phyloP scores from a whole-genome alignment of 1,284 basidiomycete genomes.

The Boletus subluridellus region DNA sequence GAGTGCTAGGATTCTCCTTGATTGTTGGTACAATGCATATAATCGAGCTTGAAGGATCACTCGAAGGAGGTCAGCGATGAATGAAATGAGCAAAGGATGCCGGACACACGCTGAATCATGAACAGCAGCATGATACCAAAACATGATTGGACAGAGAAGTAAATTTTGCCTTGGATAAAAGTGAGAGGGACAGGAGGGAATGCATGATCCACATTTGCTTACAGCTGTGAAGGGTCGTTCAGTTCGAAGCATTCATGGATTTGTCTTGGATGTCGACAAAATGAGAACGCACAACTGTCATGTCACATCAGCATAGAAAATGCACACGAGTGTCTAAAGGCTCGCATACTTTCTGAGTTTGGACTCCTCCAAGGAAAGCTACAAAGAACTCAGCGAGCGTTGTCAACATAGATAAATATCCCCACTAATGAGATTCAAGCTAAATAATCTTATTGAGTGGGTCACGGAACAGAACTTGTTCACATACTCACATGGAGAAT shows the following conservation, averaged over 20 bases:
- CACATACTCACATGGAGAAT: slow-evolving; percentile 18
- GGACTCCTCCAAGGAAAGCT: slow-evolving; percentile 19
- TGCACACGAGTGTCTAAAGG: neutral
- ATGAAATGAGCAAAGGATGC: neutral
- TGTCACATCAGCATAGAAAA: neutral
- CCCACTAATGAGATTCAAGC: slow-evolving; percentile 18
- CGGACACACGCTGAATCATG: slow-evolving; percentile 17
- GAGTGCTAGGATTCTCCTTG: slow-evolving; percentile 7
- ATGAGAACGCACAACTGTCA: slow-evolving; percentile 16
- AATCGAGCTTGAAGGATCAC: slow-evolving; percentile 18
- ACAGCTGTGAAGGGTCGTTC: slow-evolving; percentile 6
- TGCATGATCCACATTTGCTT: neutral
- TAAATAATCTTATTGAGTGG: neutral
- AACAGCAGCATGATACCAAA: neutral
- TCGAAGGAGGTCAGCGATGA: slow-evolving; percentile 3
- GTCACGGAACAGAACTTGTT: neutral
- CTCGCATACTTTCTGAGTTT: slow-evolving; percentile 12
- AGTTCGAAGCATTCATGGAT: neutral
- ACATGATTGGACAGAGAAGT: slow-evolving; percentile 5
- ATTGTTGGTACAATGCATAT: slow-evolving; percentile 18
- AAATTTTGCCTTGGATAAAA: slow-evolving; percentile 4
- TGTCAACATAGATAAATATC: no score
- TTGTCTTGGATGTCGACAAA: neutral
- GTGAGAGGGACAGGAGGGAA: neutral
- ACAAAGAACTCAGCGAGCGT: neutral